Conservation (phyloP, 2,329 filamentous ascomycete genomes). For the Neonectria punicea region DNA sequence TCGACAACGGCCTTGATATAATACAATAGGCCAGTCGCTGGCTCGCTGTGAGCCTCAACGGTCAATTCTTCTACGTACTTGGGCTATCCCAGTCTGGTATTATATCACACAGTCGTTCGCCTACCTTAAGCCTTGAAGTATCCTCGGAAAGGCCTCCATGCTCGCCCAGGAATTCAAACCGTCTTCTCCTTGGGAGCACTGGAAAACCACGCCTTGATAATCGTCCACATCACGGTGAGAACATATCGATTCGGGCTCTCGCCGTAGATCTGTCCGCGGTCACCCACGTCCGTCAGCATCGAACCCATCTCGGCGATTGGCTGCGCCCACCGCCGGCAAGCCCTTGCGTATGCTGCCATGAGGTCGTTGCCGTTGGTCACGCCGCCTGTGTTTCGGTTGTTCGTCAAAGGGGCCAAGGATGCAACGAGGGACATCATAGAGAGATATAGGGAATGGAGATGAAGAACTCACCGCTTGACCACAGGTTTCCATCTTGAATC, state of each 20-base stretch:
- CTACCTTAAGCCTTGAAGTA: background rate
- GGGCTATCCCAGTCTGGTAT: background rate
- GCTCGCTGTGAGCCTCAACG: background rate
- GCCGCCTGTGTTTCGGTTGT: conserved; percentile 51
- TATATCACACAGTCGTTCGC: background rate
- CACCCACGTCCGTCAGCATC: conserved; percentile 59
- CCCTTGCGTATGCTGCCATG: conserved; percentile 61
- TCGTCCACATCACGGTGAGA: conserved; percentile 50
- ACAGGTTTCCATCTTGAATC: conserved; percentile 64
- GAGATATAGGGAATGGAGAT: background rate
- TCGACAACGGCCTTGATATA: too few relatives aligned
- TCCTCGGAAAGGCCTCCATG: background rate
- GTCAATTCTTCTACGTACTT: background rate
- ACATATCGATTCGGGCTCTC: conserved; percentile 49
- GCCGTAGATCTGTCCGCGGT: conserved; percentile 57
- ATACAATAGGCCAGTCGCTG: too few relatives aligned
- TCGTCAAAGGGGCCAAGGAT: conserved; percentile 1
- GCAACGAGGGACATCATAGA: background rate
- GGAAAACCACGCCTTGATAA: conserved; percentile 48
- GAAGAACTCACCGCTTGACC: conserved; percentile 61
- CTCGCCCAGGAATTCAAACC: background rate
- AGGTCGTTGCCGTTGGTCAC: conserved; percentile 68
- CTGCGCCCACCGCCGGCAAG: conserved; percentile 54
- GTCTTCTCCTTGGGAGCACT: conserved; percentile 12
- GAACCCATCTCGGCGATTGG: conserved; percentile 57